A percentile compares a stretch with the other conserved stretches of the same genome.
These are phyloP conservation scores for Xylaria hypoxylon DNA, from an alignment of 2,329 filamentous ascomycete species.

Conservation along the genomic window DNA sequence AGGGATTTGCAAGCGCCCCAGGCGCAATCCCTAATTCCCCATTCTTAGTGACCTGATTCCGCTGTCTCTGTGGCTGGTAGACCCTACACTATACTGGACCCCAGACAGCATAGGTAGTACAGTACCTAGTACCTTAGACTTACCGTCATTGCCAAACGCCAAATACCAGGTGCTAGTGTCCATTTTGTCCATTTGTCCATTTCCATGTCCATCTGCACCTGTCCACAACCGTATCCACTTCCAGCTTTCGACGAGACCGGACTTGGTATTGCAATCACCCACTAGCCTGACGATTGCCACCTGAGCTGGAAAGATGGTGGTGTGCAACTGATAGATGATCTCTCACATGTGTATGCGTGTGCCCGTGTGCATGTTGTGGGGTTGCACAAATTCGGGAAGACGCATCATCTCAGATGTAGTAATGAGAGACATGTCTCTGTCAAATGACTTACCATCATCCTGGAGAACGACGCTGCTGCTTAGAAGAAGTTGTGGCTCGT, in stretches of 20 bases:
- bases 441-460: conserved; percentile 31
- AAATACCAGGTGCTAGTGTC: not conserved
- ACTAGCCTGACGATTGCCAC: conserved; percentile 2
- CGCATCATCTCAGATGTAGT: conserved; percentile 22
- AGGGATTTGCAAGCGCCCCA: conserved; percentile 27
- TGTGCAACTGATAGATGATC: conserved; percentile 27
- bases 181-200: not conserved
- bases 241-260: conserved; percentile 21
- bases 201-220: not conserved
- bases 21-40: conserved; percentile 24
- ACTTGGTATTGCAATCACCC: conserved; percentile 11
- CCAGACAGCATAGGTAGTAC: too few relatives aligned
- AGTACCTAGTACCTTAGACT: too few relatives aligned
- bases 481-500: conserved; percentile 14
- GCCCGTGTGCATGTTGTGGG: conserved; percentile 27
- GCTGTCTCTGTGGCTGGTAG: conserved; percentile 1
- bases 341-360: conserved; percentile 28
- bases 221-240: conserved; percentile 4
- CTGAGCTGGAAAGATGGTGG: conserved; percentile 22
- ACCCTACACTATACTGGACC: too few relatives aligned
- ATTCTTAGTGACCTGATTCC: conserved; percentile 29
- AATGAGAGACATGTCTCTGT: conserved; percentile 32
- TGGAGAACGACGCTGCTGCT: conserved; percentile 7
- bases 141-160: too few relatives aligned
- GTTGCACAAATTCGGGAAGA: conserved; percentile 33